Evolutionary conservation across 495 filamentous ascomycete species (phyloP).

Genomic region (Margaritispora aquatica): DNA sequence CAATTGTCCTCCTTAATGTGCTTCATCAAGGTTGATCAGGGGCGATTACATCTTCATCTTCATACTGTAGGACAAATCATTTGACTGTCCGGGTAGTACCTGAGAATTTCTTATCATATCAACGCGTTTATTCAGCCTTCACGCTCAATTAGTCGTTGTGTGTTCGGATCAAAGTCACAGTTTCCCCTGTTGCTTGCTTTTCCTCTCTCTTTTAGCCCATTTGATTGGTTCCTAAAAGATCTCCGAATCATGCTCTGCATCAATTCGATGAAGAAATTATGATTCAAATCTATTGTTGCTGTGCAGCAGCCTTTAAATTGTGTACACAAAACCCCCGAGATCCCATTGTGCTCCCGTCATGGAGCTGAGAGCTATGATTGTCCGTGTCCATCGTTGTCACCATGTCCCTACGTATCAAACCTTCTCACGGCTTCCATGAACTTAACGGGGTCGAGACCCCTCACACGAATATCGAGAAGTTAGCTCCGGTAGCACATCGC

Average conservation of each 20-base stretch:
- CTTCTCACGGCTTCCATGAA: neutral
- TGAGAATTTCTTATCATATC: neutral
- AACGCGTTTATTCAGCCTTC: neutral
- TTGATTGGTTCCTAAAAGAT: neutral
- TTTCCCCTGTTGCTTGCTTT: neutral
- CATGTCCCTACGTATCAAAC: neutral
- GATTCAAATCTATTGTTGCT: neutral
- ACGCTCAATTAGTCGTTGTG: neutral
- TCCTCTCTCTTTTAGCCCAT: neutral
- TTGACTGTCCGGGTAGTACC: no score
- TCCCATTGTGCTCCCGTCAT: neutral
- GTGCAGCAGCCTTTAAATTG: neutral
- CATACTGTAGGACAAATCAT: no score
- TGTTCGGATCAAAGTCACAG: conserved; percentile 1
- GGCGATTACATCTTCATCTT: neutral
- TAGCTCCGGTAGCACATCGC: neutral
- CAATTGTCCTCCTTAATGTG: no score
- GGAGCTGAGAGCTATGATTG: neutral
- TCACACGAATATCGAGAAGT: neutral
- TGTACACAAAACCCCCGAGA: neutral
- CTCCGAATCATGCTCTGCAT: neutral
- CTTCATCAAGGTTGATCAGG: no score
- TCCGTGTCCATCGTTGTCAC: neutral
- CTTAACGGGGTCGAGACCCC: neutral
- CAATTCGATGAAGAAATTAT: neutral